Base-by-base conservation (phyloP, 2,329 filamentous ascomycete species). In the Colletotrichum paranaense region DNA sequence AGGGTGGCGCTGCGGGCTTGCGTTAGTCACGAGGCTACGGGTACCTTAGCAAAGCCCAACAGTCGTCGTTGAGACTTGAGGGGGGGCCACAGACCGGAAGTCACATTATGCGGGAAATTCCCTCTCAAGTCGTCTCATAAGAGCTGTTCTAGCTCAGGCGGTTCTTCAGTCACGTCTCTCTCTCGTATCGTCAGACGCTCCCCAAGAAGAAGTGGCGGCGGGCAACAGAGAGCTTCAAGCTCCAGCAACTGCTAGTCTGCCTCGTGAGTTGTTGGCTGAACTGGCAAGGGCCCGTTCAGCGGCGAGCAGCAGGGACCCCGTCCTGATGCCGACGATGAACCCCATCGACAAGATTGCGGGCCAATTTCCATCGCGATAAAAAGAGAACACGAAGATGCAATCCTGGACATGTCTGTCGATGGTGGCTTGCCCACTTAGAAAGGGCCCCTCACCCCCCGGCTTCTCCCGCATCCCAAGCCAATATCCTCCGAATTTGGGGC, bases 371-470 rank as follows among this genome's bases (percentile, higher is more conserved):
- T 66, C 32, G 35, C 56, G 67, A 55, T 22, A 11, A 38, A 52
- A 42, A 58, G 35, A 42, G 57, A 30, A 38, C 67, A 56, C 42
- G 32, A 24, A 16, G 24, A 66, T n/a, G 60, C 24, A 35, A 35
- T 30, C 62, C 30, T 35, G 14, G 32, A 55, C 28, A 67, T 28
- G 24, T 38, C 11, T 52, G 26, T 59, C 46, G 60, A 63, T 35
- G 46, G 38, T 49, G 62, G 62, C n/a, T 49, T 58, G 62, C 19
- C 59, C 55, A 22, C 62, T 66, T 66, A 66, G 38, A 53, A 65
- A 55, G 42, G 6, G 7, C 42, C 42, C 42, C 42, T 49, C 38
- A 42, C 38, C 24, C 22, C 24, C 62, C 62, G 67, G 53, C 38
- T 52, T 70, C 53, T 57, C 30, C 67, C 53, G 53, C 67, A 58